Evolutionary conservation across 345 rosid genomes (phyloP).

Genomic region (Brassica juncea): DNA sequence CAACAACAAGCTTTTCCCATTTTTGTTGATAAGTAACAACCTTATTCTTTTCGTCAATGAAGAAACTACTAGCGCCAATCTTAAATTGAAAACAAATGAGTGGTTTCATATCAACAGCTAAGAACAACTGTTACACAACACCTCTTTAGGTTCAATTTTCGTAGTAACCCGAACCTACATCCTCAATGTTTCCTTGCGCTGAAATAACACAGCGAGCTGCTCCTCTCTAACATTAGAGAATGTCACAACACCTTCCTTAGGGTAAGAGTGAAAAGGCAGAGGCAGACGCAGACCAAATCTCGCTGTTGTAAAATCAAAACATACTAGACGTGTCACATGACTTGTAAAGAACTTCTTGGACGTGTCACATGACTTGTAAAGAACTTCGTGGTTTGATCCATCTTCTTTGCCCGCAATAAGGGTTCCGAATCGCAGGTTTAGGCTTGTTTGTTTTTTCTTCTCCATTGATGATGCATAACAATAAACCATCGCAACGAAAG

Average conservation of each 20-base stretch:
- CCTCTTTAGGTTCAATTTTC: background rate
- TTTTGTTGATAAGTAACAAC: no score
- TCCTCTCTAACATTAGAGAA: background rate
- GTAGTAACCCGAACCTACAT: background rate
- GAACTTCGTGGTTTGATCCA: background rate
- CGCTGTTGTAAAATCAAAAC: no score
- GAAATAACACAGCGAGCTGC: background rate
- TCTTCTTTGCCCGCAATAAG: background rate
- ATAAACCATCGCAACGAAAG: no score
- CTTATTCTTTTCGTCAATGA: background rate
- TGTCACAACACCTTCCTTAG: background rate
- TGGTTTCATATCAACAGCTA: background rate
- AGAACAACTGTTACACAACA: background rate
- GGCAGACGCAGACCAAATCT: background rate
- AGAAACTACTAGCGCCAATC: background rate
- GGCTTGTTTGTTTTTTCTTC: no score
- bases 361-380: no score
- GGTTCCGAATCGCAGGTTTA: no score
- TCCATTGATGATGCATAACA: no score
- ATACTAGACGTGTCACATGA: no score
- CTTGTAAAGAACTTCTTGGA: no score
- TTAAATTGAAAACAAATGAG: background rate
- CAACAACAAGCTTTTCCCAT: background rate
- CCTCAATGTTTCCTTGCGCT: background rate
- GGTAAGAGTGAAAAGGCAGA: background rate